phyloP scores from a whole-genome alignment of 805 yeast genomes.

The Kazachstania taianensis region DNA sequence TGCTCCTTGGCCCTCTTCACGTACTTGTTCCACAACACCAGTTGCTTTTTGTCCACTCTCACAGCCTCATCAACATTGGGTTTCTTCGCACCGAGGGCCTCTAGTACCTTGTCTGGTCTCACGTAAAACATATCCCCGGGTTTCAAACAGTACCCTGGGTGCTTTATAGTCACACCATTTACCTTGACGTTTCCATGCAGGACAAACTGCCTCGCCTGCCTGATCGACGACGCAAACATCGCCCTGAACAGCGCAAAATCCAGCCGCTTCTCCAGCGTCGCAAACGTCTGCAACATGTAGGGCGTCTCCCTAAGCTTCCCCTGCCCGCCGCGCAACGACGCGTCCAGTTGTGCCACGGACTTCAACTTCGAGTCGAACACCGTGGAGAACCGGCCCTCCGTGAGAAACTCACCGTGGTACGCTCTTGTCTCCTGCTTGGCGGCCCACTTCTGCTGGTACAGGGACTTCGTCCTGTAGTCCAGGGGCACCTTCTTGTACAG shows the following conservation, averaged over 20 bases:
- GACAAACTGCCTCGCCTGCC: slow-evolving; percentile 89
- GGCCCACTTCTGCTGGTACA: slow-evolving; percentile 85
- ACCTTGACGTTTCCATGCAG: slow-evolving; percentile 74
- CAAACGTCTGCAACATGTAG: slow-evolving; percentile 77
- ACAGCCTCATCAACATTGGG: slow-evolving; percentile 65
- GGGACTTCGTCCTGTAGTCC: slow-evolving; percentile 48
- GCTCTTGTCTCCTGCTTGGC: slow-evolving; percentile 88
- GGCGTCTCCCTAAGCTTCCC: slow-evolving; percentile 54
- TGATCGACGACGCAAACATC: slow-evolving; percentile 82
- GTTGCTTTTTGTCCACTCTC: slow-evolving; percentile 61
- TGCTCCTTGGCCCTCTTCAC: slow-evolving; percentile 44
- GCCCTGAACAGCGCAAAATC: slow-evolving; percentile 88
- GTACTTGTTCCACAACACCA: slow-evolving; percentile 64
- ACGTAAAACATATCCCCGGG: slow-evolving; percentile 86
- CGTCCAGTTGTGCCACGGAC: slow-evolving; percentile 83
- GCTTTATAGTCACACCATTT: slow-evolving; percentile 68
- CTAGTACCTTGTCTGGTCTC: slow-evolving; percentile 72
- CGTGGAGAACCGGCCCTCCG: slow-evolving; percentile 73
- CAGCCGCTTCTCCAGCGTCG: slow-evolving; percentile 76
- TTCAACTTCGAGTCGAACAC: slow-evolving; percentile 59
- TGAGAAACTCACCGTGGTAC: slow-evolving; percentile 89
- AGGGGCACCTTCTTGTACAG: slow-evolving; percentile 60
- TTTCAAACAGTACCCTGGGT: slow-evolving; percentile 66
- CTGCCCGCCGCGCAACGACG: slow-evolving; percentile 49
- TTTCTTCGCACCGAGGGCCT: slow-evolving; percentile 76